These are phyloP conservation scores for Punica granatum DNA, from an alignment of 345 rosid species.

Conservation along the genomic window DNA sequence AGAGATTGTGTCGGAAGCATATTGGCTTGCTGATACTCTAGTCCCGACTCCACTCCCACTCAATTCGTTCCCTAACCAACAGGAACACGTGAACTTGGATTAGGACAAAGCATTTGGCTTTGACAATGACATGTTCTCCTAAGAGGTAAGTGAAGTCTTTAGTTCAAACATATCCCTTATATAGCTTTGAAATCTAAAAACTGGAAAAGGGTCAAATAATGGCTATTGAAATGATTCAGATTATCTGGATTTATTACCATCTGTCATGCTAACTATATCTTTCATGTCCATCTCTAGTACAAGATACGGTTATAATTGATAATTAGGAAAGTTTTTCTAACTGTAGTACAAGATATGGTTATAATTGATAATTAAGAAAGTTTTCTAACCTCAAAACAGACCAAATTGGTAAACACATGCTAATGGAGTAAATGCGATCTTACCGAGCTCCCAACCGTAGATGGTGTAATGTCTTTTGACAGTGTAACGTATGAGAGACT, in stretches of 20 bases:
- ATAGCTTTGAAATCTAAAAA: not conserved
- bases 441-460: conserved; percentile 86
- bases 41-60: conserved; percentile 76
- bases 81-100: not conserved
- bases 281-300: too few species aligned
- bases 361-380: not conserved
- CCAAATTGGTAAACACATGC: not conserved
- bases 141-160: not conserved
- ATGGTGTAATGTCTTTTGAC: conserved; percentile 40
- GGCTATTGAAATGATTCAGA: not conserved
- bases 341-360: too few species aligned
- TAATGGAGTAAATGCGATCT: conserved; percentile 7
- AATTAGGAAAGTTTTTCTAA: too few species aligned
- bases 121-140: not conserved
- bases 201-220: not conserved
- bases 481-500: conserved; percentile 60
- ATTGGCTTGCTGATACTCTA: conserved; percentile 60
- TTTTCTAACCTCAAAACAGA: not conserved
- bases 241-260: not conserved
- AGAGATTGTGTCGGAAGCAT: conserved; percentile 58
- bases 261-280: not conserved
- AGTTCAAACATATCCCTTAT: not conserved
- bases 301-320: too few species aligned
- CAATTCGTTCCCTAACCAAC: conserved; percentile 70
- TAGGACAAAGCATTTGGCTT: not conserved